Conservation (phyloP, 768 basidiomycete species). For the Filobasidium floriforme region DNA sequence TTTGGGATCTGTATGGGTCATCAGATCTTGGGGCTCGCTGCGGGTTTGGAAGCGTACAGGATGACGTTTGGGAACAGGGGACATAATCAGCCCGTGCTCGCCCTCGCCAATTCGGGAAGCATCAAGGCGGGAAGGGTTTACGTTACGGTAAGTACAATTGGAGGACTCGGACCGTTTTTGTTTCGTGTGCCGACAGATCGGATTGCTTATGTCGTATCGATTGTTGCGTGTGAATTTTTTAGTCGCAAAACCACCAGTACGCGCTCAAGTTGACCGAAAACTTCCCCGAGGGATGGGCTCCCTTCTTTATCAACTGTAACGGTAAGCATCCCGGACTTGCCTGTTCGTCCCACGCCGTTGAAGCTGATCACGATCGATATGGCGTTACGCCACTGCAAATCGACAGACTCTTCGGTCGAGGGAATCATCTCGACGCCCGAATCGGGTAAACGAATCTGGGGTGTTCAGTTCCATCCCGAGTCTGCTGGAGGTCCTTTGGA, state of each 20-base stretch:
- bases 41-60: slow-evolving; percentile 88
- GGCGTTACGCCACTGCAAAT: neutral
- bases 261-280: slow-evolving; percentile 88
- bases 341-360: neutral
- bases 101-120: slow-evolving; percentile 82
- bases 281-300: slow-evolving; percentile 95
- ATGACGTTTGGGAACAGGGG: slow-evolving; percentile 99
- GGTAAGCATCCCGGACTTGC: slow-evolving; percentile 23
- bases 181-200: neutral
- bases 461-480: slow-evolving; percentile 99
- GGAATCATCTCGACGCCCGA: slow-evolving; percentile 90
- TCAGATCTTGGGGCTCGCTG: slow-evolving; percentile 95
- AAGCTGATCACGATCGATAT: neutral
- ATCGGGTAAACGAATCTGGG: slow-evolving; percentile 89
- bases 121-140: slow-evolving; percentile 95
- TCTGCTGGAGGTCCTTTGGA: slow-evolving; percentile 97
- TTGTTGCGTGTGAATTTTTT: neutral
- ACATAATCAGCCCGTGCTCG: slow-evolving; percentile 96
- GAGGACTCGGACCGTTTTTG: slow-evolving; percentile 3
- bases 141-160: slow-evolving; percentile 54
- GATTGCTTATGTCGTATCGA: slow-evolving; percentile 2
- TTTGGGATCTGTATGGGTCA: slow-evolving; percentile 99
- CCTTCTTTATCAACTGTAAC: slow-evolving; percentile 99
- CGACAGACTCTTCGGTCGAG: slow-evolving; percentile 84
- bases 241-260: slow-evolving; percentile 83